These are phyloP conservation scores for Coemansia sp. DNA, from an alignment of 192 early-diverging fungal species.

Conservation along the genomic window DNA sequence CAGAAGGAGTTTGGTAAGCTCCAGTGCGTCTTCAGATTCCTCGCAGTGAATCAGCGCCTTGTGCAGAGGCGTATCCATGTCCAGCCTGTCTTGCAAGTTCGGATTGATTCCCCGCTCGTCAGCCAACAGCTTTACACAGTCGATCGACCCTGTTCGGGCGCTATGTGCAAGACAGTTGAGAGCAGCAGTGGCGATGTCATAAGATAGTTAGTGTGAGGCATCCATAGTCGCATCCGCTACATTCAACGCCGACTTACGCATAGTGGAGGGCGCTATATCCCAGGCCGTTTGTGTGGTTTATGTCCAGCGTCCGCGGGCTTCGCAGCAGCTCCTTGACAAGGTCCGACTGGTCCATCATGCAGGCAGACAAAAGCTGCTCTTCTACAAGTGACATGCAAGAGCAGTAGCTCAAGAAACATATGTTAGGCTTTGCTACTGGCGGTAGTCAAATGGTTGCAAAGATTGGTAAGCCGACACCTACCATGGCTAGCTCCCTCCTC, in stretches of 20 bases:
- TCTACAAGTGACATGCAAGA: slow-evolving; percentile 45
- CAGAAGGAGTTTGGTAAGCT: slow-evolving; percentile 60
- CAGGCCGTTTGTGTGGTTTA: slow-evolving; percentile 63
- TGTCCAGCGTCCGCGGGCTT: slow-evolving; percentile 47
- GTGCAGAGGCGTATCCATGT: slow-evolving; percentile 67
- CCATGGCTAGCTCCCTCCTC: not conserved
- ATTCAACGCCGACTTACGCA: slow-evolving; percentile 37
- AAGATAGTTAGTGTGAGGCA: slow-evolving; percentile 14
- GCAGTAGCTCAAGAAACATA: not conserved
- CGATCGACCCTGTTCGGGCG: slow-evolving; percentile 58
- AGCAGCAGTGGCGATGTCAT: slow-evolving; percentile 6
- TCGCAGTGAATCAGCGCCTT: slow-evolving; percentile 59
- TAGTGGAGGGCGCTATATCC: slow-evolving; percentile 71
- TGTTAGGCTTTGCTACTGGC: not conserved
- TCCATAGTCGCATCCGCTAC: not conserved
- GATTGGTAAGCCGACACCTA: not conserved
- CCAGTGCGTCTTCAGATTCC: slow-evolving; percentile 57
- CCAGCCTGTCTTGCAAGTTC: slow-evolving; percentile 56
- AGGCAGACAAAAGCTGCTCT: slow-evolving; percentile 68
- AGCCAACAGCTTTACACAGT: slow-evolving; percentile 60
- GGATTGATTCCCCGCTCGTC: slow-evolving; percentile 55
- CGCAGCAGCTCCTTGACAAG: slow-evolving; percentile 60
- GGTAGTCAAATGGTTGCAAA: not conserved
- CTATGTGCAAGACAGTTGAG: slow-evolving; percentile 13
- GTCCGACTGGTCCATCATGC: slow-evolving; percentile 68